Conservation (phyloP, 176 grass and related monocot genomes). For the Saccharum officinarum region DNA sequence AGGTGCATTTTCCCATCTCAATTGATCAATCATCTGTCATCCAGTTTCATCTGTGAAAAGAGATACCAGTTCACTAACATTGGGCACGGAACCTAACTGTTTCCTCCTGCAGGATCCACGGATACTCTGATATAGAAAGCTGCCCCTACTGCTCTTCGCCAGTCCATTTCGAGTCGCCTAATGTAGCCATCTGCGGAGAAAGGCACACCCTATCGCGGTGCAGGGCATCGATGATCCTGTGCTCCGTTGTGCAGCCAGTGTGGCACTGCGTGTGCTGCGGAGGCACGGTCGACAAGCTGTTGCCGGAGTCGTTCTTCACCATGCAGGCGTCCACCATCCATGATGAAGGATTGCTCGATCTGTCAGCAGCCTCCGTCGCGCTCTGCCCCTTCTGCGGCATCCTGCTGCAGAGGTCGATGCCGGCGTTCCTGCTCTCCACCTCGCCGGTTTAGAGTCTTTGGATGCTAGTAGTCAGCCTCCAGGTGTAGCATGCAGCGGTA, state of each 20-base stretch:
- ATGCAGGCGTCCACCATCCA: slow-evolving; percentile 21
- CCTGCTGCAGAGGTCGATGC: slow-evolving; percentile 56
- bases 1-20: slow-evolving; percentile 44
- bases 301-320: slow-evolving; percentile 49
- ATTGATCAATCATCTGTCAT: neutral
- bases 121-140: slow-evolving; percentile 46
- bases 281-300: slow-evolving; percentile 50
- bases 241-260: slow-evolving; percentile 45
- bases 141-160: slow-evolving; percentile 63
- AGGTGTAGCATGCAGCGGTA: neutral
- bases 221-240: slow-evolving; percentile 57
- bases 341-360: slow-evolving; percentile 11
- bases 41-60: neutral
- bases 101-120: slow-evolving; percentile 42
- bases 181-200: slow-evolving; percentile 56
- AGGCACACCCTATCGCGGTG: slow-evolving; percentile 64
- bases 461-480: neutral
- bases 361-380: neutral
- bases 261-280: slow-evolving; percentile 73
- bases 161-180: slow-evolving; percentile 55
- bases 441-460: slow-evolving; percentile 41
- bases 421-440: slow-evolving; percentile 55
- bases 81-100: neutral
- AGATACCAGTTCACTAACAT: neutral
- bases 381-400: slow-evolving; percentile 70